Evolutionary conservation across 2,329 filamentous ascomycete genomes (phyloP), one percentile per base, ranked within the genome.

Genomic region (Sporothrix globosa): DNA sequence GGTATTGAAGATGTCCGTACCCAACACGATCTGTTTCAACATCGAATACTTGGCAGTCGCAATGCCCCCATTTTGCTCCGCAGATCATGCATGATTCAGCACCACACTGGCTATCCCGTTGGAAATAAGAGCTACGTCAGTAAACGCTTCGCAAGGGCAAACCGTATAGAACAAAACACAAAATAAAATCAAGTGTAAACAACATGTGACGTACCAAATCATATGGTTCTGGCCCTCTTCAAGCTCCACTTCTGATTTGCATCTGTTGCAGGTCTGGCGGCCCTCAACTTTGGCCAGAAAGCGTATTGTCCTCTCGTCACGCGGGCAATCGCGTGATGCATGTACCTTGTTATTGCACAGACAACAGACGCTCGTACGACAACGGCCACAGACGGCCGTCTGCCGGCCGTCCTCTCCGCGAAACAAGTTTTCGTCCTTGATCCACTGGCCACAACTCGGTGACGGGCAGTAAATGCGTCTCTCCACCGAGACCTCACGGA

Each of bases 11-110:
- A 11, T 83, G 80, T 81, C 88, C 84, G 71, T 87, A 83, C 17
- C 84, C 82, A 11, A 87, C 77, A 3, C 82, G 82, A 73, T 87
- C 5, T 81, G 77, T 74, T 34, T 87, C 84, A 75, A 89, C 87
- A 77, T 89, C 91, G 82, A 94, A 93, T 88, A 89, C 92, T 0
- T 91, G 90, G 74, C 93, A 97, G 68, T 91, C 88, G 77, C 93
- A 97, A 0, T 85, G 89, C 80, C 92, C 95, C 92, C 93, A 96
- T 75, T 91, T 91, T 44, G 83, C 78, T 27, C 91, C 93, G 77
- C 93, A 97, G 34, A 92, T 85, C 87, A 96, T 93, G 81, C 93
- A 97, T 76, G 96, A 96, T 75, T 96, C 87, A 39, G 92, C 92
- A 69, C 87, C 90, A 76, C 93, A 97, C 69, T 89, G 91, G 78